A percentile compares a stretch with the other conserved stretches of the same genome.
Evolutionary conservation across 768 basidiomycete species (phyloP).

Genomic region (Tubosaeta brunneosetosa): DNA sequence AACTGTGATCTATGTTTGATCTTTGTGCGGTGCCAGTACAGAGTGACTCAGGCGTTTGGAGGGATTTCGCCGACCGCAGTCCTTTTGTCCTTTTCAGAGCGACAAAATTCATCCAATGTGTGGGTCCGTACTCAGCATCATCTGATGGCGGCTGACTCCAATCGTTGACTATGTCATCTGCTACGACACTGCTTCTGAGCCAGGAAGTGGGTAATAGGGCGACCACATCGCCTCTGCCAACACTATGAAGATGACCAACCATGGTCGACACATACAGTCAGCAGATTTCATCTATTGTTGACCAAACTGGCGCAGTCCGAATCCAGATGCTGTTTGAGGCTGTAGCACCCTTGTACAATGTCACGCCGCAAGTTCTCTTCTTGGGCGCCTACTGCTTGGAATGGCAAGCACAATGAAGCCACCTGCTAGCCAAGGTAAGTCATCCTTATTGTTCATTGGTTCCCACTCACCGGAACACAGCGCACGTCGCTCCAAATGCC

Average conservation of each 20-base stretch:
- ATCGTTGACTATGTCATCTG: background rate
- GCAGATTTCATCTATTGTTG: background rate
- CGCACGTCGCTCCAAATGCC: background rate
- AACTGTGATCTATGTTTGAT: slow-evolving; percentile 1
- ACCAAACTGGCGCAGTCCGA: background rate
- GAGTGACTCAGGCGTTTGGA: background rate
- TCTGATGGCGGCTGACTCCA: background rate
- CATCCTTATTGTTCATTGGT: slow-evolving; percentile 13
- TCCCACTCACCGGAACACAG: slow-evolving; percentile 11
- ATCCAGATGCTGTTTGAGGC: slow-evolving; percentile 7
- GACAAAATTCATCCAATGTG: background rate
- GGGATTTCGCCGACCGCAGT: background rate
- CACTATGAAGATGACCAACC: background rate
- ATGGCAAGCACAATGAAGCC: slow-evolving; percentile 11
- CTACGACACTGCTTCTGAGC: background rate
- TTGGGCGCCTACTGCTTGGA: background rate
- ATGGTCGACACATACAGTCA: background rate
- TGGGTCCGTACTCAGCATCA: background rate
- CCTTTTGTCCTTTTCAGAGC: background rate
- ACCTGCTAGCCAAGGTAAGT: slow-evolving; percentile 17
- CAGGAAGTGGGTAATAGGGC: background rate
- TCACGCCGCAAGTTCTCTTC: background rate
- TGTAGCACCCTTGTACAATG: slow-evolving; percentile 5
- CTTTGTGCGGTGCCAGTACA: background rate
- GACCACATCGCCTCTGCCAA: background rate